Evolutionary conservation across 148 eudicot genomes (phyloP).

Genomic region (Spergularia marina): DNA sequence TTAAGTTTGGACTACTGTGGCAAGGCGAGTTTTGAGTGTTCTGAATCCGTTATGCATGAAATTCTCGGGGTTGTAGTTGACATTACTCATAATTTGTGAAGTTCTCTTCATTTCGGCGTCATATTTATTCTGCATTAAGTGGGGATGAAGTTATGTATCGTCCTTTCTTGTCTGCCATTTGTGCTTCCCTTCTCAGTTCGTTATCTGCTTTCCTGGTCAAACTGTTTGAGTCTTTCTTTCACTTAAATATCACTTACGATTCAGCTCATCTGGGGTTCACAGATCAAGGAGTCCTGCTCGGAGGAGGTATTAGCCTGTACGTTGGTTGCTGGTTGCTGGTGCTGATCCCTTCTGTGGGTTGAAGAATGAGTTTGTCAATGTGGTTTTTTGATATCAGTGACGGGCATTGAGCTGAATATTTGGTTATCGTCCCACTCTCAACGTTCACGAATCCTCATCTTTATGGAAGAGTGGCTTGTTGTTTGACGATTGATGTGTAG

Average conservation of each 20-base stretch:
- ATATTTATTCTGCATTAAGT: too few relatives aligned
- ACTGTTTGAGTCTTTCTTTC: too few relatives aligned
- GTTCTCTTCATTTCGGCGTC: too few relatives aligned
- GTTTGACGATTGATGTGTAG: slow-evolving; percentile 14
- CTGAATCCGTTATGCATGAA: too few relatives aligned
- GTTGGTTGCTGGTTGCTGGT: slow-evolving; percentile 17
- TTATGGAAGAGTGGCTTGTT: slow-evolving; percentile 9
- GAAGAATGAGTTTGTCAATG: neutral
- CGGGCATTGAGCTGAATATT: neutral
- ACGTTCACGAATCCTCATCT: neutral
- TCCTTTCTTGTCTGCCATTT: too few relatives aligned
- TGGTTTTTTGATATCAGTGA: slow-evolving; percentile 3
- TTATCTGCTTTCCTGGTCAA: too few relatives aligned
- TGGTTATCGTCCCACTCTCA: neutral
- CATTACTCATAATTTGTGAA: too few relatives aligned
- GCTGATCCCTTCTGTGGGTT: slow-evolving; percentile 17
- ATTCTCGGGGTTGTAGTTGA: too few relatives aligned
- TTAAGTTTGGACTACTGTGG: too few relatives aligned
- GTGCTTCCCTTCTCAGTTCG: too few relatives aligned
- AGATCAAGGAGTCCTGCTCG: slow-evolving; percentile 69
- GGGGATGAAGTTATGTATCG: too few relatives aligned
- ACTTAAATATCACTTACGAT: neutral
- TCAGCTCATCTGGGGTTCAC: slow-evolving; percentile 65
- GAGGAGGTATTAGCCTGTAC: slow-evolving; percentile 48
- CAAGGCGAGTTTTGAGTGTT: too few relatives aligned